phyloP scores from a whole-genome alignment of 805 yeast species.

The Wickerhamiella sergipiensis region DNA sequence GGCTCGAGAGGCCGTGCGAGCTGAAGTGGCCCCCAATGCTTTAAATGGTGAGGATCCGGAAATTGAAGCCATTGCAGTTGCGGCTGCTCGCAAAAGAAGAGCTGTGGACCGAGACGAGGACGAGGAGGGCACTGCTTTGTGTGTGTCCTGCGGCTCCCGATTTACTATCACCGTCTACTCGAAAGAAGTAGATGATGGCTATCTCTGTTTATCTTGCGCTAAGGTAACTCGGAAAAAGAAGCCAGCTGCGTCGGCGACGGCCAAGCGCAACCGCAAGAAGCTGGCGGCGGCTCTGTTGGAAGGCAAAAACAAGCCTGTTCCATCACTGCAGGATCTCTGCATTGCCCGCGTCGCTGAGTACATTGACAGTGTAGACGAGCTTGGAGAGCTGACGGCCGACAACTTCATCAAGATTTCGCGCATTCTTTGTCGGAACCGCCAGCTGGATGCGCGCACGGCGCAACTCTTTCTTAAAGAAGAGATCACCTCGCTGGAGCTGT shows the following conservation, averaged over 20 bases:
- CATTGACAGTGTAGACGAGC: slow-evolving; percentile 60
- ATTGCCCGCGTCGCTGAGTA: slow-evolving; percentile 50
- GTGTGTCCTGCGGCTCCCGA: slow-evolving; percentile 47
- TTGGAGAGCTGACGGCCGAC: slow-evolving; percentile 74
- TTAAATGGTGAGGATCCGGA: slow-evolving; percentile 16
- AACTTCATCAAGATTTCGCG: slow-evolving; percentile 61
- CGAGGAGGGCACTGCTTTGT: slow-evolving; percentile 40
- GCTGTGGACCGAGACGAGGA: slow-evolving; percentile 12
- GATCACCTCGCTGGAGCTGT: slow-evolving; percentile 47
- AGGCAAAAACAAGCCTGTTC: slow-evolving; percentile 47
- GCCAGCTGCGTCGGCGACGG: slow-evolving; percentile 31
- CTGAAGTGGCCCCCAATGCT: slow-evolving; percentile 5
- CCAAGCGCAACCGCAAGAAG: slow-evolving; percentile 37
- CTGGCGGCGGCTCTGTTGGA: slow-evolving; percentile 77
- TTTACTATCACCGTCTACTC: slow-evolving; percentile 60
- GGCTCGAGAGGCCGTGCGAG: slow-evolving; percentile 8
- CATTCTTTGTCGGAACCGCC: slow-evolving; percentile 71
- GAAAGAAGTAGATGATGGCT: slow-evolving; percentile 31
- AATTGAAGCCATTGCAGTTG: slow-evolving; percentile 16
- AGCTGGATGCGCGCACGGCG: slow-evolving; percentile 59
- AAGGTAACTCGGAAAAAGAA: slow-evolving; percentile 30
- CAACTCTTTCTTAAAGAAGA: slow-evolving; percentile 56
- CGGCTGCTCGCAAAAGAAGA: slow-evolving; percentile 17
- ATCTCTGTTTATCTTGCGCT: slow-evolving; percentile 55
- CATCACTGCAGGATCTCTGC: slow-evolving; percentile 65